Conservation (phyloP, 768 basidiomycete genomes). For the Calvatia gigantea region DNA sequence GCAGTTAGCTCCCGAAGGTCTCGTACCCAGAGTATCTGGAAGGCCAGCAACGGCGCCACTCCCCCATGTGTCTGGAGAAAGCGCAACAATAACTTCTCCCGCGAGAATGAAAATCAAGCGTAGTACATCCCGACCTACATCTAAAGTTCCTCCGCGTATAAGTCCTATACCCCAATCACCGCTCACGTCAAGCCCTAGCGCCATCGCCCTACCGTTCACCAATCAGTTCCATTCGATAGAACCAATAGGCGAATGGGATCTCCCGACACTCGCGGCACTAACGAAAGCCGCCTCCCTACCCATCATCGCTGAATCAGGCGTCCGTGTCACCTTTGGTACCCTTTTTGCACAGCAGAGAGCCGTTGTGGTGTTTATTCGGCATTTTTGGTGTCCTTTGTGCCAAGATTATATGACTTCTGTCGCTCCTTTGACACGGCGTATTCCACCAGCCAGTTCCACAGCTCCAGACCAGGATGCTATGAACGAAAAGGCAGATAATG, state of each 20-base stretch:
- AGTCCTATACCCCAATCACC: neutral
- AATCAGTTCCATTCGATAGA: constrained; percentile 1
- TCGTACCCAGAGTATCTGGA: neutral
- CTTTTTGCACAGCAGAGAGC: constrained; percentile 53
- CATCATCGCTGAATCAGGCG: constrained; percentile 66
- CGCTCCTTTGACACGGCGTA: constrained; percentile 36
- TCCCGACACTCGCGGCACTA: constrained; percentile 56
- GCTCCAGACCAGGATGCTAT: constrained; percentile 27
- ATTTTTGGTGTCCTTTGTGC: constrained; percentile 86
- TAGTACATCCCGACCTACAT: constrained; percentile 1
- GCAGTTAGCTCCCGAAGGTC: neutral
- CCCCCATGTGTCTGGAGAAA: neutral
- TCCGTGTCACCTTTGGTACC: constrained; percentile 63
- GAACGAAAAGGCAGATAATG: constrained; percentile 13
- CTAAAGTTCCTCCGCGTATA: neutral
- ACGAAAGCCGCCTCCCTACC: constrained; percentile 55
- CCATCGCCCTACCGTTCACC: neutral
- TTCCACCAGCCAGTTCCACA: constrained; percentile 18
- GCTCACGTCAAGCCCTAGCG: constrained; percentile 2
- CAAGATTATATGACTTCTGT: constrained; percentile 85
- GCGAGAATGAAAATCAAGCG: constrained; percentile 9
- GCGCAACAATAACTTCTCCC: constrained; percentile 9
- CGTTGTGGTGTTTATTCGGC: constrained; percentile 81
- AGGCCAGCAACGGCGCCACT: neutral
- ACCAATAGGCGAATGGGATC: constrained; percentile 37